Evolutionary conservation across 108 stramenopile species (phyloP), one percentile per base, ranked within the genome.

Genomic region (Seminavis robusta): DNA sequence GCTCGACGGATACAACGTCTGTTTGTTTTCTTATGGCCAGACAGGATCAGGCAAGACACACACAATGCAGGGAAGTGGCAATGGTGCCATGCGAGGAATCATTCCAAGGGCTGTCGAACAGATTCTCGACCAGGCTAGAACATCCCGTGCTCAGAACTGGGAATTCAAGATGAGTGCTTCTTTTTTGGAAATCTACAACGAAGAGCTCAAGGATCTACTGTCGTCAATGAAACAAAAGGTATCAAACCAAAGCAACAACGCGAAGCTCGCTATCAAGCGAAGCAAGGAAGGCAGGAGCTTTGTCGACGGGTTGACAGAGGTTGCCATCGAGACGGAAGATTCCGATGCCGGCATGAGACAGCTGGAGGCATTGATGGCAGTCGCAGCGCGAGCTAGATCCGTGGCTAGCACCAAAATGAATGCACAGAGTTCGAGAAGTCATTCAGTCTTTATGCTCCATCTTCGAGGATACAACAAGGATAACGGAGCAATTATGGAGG

Each of bases 121-220:
- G 70, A 94, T 98, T 53, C 63, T 96, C 44, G 38, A 59, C 24
- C 94, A 94, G 57, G 92, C 91, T n/a, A 59, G 53, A 20, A 36
- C 57, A 17, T 63, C 97, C 73, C 76, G 89, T 57, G 69, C 56
- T 41, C 92, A 97, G 47, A 95, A 94, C 19, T 99, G 99, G 99
- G 63, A 61, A 11, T 99, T 97, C 74, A 79, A 71, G 25, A 73
- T 99, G 47, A 71, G 83, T 51, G 97, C 95, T 3, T 90, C 90
- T 24, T 99, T 98, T 67, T 63, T 99, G 47, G 99, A 99, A 75
- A 99, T 99, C 43, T 99, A 99, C 84, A 98, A 98, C 74, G 99
- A 99, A 63, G 74, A 92, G 23, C 80, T 99, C 26, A 86, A 87
- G 27, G 99, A 99, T 73, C 61, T 99, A 32, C 89, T 99, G 21